Percentiles rank a stretch among this genome's conserved stretches.
These are phyloP conservation scores for Neoarthrinium moseri DNA, from an alignment of 2,329 filamentous ascomycete species.

Conservation along the genomic window DNA sequence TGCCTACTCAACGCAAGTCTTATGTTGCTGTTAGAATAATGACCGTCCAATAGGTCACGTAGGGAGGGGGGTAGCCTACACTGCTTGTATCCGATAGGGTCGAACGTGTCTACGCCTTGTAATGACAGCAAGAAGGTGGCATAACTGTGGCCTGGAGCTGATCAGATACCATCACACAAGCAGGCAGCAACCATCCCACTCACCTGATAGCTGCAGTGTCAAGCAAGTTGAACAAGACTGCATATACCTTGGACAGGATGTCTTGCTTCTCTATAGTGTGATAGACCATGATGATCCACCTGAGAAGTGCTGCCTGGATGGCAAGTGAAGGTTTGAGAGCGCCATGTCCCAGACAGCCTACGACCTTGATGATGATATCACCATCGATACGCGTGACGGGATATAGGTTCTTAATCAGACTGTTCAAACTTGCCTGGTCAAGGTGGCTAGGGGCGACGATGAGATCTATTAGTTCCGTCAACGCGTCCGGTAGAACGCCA, in stretches of 20 bases:
- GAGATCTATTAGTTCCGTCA: constrained; percentile 65
- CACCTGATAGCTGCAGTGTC: constrained; percentile 77
- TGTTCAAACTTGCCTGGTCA: constrained; percentile 72
- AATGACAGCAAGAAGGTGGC: constrained; percentile 75
- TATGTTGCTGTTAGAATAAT: constrained; percentile 13
- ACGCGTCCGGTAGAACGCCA: constrained; percentile 61
- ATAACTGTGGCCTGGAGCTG: constrained; percentile 54
- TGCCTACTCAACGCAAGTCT: constrained; percentile 59
- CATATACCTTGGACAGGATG: constrained; percentile 68
- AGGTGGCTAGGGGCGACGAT: constrained; percentile 66
- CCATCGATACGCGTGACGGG: constrained; percentile 64
- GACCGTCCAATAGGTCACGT: not conserved
- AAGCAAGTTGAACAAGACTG: constrained; percentile 76
- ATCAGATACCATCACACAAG: constrained; percentile 17
- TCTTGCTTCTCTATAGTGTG: constrained; percentile 65
- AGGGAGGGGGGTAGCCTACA: constrained; percentile 45
- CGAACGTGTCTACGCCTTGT: constrained; percentile 81
- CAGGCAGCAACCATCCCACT: constrained; percentile 5
- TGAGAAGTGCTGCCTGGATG: constrained; percentile 69
- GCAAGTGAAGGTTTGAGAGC: constrained; percentile 70
- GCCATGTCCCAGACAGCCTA: constrained; percentile 76
- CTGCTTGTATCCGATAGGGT: constrained; percentile 76
- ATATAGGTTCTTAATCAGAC: constrained; percentile 72
- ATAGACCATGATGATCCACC: constrained; percentile 77
- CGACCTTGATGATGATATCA: constrained; percentile 61